phyloP scores from a whole-genome alignment of 176 grass and related monocot genomes.

The Ampelocalamus luodianensis region DNA sequence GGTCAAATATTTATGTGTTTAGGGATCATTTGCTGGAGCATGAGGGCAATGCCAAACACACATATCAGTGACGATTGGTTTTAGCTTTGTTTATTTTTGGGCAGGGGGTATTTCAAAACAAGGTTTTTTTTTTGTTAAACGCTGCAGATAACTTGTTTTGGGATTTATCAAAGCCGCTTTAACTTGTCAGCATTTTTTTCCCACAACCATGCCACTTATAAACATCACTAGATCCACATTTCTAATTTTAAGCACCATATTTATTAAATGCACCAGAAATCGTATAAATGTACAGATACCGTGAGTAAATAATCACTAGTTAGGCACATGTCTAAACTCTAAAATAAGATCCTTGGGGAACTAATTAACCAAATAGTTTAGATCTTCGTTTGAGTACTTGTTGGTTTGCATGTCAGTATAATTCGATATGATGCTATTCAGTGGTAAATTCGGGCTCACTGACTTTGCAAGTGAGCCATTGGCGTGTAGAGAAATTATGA shows the following conservation, averaged over 20 bases:
- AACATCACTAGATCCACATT: conserved; percentile 20
- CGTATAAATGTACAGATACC: neutral
- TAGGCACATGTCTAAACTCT: too few species aligned
- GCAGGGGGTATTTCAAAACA: conserved; percentile 2
- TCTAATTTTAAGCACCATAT: neutral
- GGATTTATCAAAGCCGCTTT: neutral
- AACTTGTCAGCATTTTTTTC: neutral
- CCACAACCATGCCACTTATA: neutral
- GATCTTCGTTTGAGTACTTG: neutral
- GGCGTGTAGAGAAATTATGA: too few species aligned
- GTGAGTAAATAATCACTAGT: neutral
- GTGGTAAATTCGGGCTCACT: neutral
- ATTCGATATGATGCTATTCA: conserved; percentile 11
- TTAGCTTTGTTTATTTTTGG: conserved; percentile 24
- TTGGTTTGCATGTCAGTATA: neutral
- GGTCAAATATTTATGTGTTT: neutral
- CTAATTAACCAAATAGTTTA: neutral
- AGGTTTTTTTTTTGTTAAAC: neutral
- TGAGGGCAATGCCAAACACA: neutral
- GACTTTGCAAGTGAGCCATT: neutral
- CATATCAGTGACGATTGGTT: neutral
- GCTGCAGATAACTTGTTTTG: conserved; percentile 15
- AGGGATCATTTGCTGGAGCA: conserved; percentile 23
- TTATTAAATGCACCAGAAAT: conserved; percentile 32
- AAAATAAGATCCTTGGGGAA: neutral